A percentile compares a stretch with the other conserved stretches of the same genome.
Evolutionary conservation across 768 basidiomycete species (phyloP).

Genomic region (Tylopilus sp.): DNA sequence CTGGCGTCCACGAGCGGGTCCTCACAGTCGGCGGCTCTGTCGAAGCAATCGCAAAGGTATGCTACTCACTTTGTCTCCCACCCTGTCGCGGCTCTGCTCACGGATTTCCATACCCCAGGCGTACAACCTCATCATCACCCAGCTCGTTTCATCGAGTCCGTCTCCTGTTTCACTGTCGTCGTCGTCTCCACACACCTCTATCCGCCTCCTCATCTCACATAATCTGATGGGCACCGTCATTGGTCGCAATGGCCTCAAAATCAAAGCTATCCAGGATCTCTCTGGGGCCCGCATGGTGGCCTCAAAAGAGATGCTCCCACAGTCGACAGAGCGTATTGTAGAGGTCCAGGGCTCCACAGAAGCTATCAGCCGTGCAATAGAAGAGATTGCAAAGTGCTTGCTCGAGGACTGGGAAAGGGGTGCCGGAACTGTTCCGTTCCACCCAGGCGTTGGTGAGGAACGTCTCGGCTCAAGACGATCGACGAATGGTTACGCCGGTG

Average conservation of each 20-base stretch:
- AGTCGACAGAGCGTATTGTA: slow-evolving; percentile 98
- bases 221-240: slow-evolving; percentile 99
- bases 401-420: slow-evolving; percentile 97
- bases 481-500: slow-evolving; percentile 50
- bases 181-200: slow-evolving; percentile 68
- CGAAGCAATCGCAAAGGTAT: slow-evolving; percentile 88
- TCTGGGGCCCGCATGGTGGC: slow-evolving; percentile 98
- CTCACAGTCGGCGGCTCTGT: slow-evolving; percentile 91
- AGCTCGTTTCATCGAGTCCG: slow-evolving; percentile 81
- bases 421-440: slow-evolving; percentile 91
- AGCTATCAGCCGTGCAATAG: slow-evolving; percentile 87
- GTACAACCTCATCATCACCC: slow-evolving; percentile 90
- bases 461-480: slow-evolving; percentile 49
- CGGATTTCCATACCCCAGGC: slow-evolving; percentile 53
- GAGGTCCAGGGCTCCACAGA: slow-evolving; percentile 95
- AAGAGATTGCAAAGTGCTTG: slow-evolving; percentile 93
- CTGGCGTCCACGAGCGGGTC: slow-evolving; percentile 96
- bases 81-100: slow-evolving; percentile 3
- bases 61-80: slow-evolving; percentile 11
- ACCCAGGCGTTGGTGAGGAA: slow-evolving; percentile 82
- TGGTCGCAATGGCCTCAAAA: slow-evolving; percentile 93
- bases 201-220: slow-evolving; percentile 97
- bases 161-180: slow-evolving; percentile 69
- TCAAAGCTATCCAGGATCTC: slow-evolving; percentile 96
- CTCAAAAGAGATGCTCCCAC: slow-evolving; percentile 98